These are phyloP conservation scores for Nitzschia putrida DNA, from an alignment of 108 stramenopile species.

Conservation along the genomic window DNA sequence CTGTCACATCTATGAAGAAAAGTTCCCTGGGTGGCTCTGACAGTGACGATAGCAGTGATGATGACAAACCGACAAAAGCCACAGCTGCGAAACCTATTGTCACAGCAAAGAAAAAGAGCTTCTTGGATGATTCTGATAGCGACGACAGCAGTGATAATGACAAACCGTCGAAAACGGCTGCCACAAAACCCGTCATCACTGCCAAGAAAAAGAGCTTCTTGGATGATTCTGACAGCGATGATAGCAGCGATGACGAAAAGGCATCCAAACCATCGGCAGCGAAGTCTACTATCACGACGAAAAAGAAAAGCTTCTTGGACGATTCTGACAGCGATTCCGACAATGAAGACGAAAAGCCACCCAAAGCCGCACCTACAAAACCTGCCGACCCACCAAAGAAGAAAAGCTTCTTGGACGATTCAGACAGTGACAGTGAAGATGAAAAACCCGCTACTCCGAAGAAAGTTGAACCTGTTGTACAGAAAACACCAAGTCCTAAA, in stretches of 20 bases:
- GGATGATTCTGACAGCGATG: slow-evolving; percentile 24
- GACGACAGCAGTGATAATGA: slow-evolving; percentile 5
- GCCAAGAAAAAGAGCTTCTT: background rate
- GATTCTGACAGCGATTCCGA: slow-evolving; percentile 16
- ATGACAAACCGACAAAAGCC: background rate
- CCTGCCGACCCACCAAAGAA: background rate
- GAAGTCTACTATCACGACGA: background rate
- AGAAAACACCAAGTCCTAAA: background rate
- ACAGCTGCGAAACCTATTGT: background rate
- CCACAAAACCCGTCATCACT: background rate
- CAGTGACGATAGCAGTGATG: background rate
- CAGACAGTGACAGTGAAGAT: background rate
- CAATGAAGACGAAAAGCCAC: slow-evolving; percentile 11
- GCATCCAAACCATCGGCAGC: background rate
- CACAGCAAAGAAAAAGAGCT: background rate
- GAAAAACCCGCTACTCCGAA: background rate
- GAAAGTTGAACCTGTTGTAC: background rate
- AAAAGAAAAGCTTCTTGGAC: slow-evolving; percentile 23
- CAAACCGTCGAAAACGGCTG: background rate
- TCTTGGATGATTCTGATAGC: slow-evolving; percentile 14
- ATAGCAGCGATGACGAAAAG: slow-evolving; percentile 7
- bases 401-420: slow-evolving; percentile 9
- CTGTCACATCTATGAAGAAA: background rate
- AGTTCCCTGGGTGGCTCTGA: slow-evolving; percentile 18
- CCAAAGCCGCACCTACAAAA: background rate